Evolutionary conservation across 73 alveolate species (phyloP).

Genomic region (Strombidium stylifer): DNA sequence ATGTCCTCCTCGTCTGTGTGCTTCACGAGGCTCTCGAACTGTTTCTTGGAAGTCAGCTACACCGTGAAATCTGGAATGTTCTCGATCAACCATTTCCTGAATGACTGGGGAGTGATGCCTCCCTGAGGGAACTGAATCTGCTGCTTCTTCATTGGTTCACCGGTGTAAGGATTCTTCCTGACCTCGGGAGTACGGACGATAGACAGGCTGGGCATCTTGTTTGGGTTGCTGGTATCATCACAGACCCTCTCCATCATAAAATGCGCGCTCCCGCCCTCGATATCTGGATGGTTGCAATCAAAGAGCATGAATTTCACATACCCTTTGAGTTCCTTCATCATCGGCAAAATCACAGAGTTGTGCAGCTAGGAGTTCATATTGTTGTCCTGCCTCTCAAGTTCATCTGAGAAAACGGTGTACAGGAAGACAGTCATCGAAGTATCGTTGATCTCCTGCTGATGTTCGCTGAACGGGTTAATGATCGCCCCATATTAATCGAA

Average conservation of each 20-base stretch:
- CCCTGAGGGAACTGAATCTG: neutral
- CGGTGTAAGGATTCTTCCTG: conserved; percentile 16
- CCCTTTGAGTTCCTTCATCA: conserved; percentile 2
- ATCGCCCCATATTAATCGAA: too few relatives aligned
- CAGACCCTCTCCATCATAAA: neutral
- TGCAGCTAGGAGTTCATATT: too few relatives aligned
- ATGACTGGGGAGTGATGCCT: neutral
- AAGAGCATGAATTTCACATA: neutral
- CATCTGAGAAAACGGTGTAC: too few relatives aligned
- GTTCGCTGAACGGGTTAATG: too few relatives aligned
- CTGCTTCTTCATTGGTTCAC: conserved; percentile 1
- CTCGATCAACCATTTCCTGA: neutral
- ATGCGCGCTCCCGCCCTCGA: neutral
- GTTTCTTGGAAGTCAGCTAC: neutral
- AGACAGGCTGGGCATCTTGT: neutral
- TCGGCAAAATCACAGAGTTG: too few relatives aligned
- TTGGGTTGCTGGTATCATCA: neutral
- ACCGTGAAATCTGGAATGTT: conserved; percentile 13
- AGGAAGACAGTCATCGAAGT: too few relatives aligned
- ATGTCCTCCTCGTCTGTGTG: neutral
- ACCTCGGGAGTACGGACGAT: conserved; percentile 3
- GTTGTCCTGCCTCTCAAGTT: too few relatives aligned
- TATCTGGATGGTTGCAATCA: conserved; percentile 12
- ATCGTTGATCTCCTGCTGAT: too few relatives aligned
- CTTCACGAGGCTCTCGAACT: neutral